Conservation (phyloP, 257 asterid genomes). For the Ilex aquifolium region DNA sequence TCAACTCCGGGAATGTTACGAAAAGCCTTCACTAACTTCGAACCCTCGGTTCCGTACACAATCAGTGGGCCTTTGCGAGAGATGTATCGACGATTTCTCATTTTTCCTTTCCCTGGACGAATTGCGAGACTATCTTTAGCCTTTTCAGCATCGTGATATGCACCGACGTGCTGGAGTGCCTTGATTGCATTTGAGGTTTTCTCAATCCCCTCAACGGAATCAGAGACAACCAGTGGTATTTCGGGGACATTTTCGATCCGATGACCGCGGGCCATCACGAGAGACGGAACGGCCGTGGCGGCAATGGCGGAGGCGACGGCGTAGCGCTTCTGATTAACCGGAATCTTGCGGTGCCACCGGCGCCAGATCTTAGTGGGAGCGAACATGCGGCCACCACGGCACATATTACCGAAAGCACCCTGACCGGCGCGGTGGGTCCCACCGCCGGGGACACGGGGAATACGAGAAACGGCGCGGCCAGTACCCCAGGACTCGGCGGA, state of each 20-base stretch:
- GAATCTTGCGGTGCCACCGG: conserved; percentile 61
- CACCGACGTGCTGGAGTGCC: conserved; percentile 61
- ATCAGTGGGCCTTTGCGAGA: conserved; percentile 73
- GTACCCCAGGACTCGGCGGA: conserved; percentile 97
- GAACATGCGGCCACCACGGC: conserved; percentile 89
- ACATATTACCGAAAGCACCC: conserved; percentile 92
- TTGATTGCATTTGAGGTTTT: conserved; percentile 65
- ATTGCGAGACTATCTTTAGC: conserved; percentile 63
- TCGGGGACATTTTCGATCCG: conserved; percentile 65
- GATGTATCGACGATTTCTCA: conserved; percentile 66
- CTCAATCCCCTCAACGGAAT: conserved; percentile 62
- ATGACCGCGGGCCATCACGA: conserved; percentile 78
- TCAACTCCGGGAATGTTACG: conserved; percentile 78
- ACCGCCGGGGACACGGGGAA: conserved; percentile 90
- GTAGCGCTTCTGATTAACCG: conserved; percentile 64
- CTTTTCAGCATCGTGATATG: conserved; percentile 60
- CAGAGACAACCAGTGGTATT: conserved; percentile 63
- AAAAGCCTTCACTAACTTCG: conserved; percentile 73
- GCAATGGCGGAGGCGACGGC: conserved; percentile 77
- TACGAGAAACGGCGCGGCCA: conserved; percentile 88
- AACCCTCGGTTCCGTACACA: conserved; percentile 77
- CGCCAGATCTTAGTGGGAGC: conserved; percentile 85
- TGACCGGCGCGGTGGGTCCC: conserved; percentile 95
- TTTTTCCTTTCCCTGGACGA: conserved; percentile 75
- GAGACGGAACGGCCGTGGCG: conserved; percentile 62